Evolutionary conservation across 2,329 filamentous ascomycete species (phyloP), one percentile per base, ranked within the genome.

Genomic region (Diplodia sapinea): DNA sequence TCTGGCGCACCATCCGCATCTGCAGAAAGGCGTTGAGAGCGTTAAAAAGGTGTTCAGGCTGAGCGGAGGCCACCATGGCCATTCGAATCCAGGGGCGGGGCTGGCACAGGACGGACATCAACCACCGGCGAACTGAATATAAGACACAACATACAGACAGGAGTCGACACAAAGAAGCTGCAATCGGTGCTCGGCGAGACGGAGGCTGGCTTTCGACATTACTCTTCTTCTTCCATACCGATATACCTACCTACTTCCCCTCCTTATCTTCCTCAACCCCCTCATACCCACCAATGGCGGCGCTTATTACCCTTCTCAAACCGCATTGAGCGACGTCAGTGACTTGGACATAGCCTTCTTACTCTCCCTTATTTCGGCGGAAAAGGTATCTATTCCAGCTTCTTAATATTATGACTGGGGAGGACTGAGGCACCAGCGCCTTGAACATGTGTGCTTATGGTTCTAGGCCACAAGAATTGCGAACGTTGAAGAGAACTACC

Each of bases 1-100:
- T 64, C 73, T 80, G 33, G 70, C 73, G 2, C 70, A 79, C 31
- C 78, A 80, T 70, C 77, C 77, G 29, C 79, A 80, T 70, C 67
- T 83, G 11, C 79, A 79, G 70, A 77, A 79, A 65, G 79, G 81
- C 1, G 77, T 84, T 7, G 82, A 81, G 49, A 79, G 78, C 43
- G 77, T 84, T 7, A 81, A 78, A 67, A 79, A 78, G 68, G 81
- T 82, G 7, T 73, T 84, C 38, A 75, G 80, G 70, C 70, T 81
- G 13, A 77, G 76, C 59, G 65, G 65, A n/a, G 49, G 55, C n/a
- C 43, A 52, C 12, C 54, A 51, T 23, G 54, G 52, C 4, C 52
- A 66, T 29, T 31, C 52, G 9, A 57, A 50, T 38, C 52, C 52
- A 4, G 52, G 64, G 5, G 52, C 29, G 3, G 59, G 59, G 11